Evolutionary conservation across 2,329 filamentous ascomycete species (phyloP).

Genomic region (Epichloe elymi): DNA sequence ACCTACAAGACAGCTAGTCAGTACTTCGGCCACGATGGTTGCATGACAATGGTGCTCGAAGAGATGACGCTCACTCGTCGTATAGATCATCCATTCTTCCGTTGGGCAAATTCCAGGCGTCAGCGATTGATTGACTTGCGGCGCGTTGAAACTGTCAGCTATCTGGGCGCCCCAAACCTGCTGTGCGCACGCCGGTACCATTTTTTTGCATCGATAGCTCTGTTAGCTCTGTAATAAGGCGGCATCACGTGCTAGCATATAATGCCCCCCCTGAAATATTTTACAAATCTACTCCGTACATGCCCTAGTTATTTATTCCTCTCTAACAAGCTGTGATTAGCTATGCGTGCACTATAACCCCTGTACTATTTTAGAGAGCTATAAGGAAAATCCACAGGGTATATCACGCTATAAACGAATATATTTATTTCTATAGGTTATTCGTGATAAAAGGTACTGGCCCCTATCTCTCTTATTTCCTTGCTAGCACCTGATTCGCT

Average conservation of each 20-base stretch:
- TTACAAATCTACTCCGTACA: no score
- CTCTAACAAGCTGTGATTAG: no score
- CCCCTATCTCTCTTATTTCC: no score
- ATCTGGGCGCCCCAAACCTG: neutral
- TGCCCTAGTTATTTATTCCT: no score
- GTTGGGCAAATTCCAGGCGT: slow-evolving; percentile 7
- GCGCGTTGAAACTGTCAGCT: slow-evolving; percentile 4
- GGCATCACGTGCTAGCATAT: slow-evolving; percentile 7
- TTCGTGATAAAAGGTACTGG: no score
- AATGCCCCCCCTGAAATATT: no score
- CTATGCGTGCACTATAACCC: no score
- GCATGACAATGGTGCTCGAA: neutral
- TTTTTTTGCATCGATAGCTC: slow-evolving; percentile 10
- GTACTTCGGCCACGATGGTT: neutral
- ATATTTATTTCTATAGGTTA: no score
- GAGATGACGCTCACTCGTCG: slow-evolving; percentile 55
- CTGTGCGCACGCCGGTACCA: slow-evolving; percentile 1
- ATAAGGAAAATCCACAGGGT: no score
- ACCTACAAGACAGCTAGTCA: slow-evolving; percentile 38
- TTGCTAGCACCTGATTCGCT: no score
- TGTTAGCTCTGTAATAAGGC: neutral
- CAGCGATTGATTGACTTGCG: slow-evolving; percentile 11
- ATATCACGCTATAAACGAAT: no score
- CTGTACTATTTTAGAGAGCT: no score
- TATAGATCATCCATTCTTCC: slow-evolving; percentile 82